Base-by-base conservation (phyloP, 139 green algal species). In the Chlamydomonas incerta region DNA sequence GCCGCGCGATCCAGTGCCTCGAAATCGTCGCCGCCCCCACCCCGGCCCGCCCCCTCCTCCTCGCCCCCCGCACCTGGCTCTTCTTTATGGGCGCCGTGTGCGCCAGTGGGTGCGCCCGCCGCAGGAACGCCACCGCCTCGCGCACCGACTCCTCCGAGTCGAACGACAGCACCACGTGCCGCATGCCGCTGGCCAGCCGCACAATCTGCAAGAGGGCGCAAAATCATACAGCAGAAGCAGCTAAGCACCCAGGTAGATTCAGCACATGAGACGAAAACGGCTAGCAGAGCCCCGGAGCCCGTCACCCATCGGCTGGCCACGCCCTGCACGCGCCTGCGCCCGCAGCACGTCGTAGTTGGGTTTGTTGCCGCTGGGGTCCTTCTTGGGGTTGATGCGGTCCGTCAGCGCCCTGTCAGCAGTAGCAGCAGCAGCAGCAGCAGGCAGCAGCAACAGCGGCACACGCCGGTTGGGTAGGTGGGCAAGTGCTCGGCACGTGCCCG, bases 11-110 rank as follows among this genome's bases (percentile, higher is more conserved):
- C n/a, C n/a, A n/a, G n/a, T n/a, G n/a, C n/a, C n/a, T n/a, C n/a
- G n/a, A n/a, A n/a, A n/a, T n/a, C n/a, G n/a, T n/a, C n/a, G n/a
- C n/a, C n/a, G 11, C 14, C 73, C 1, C 31, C 74, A 26, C 0
- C 74, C 60, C 60, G 84, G 82, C 66, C 93, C 91, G 2, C 37
- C 41, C 26, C 1, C 37, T 11, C 37, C 15, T 57, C 26, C 26
- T 2, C 23, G 41, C 41, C 57, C 0, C 29, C 34, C 76, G 82
- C 76, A 97, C 87, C 88, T 97, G 94, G 46, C 89, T 96, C 89
- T 98, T 98, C 80, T 97, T 96, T 52, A 95, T 90, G 17, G 88
- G 72, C 3, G 96, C 93, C 37, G 92, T 90, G 88, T 95, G 89
- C 34, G 74, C 87, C 26, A 98, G 91, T 3, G 96, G 96, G 85